Percentiles rank a stretch among this genome's conserved stretches.
These are phyloP conservation scores for Parathielavia hyrcaniae DNA, from an alignment of 495 filamentous ascomycete species.

Conservation along the genomic window DNA sequence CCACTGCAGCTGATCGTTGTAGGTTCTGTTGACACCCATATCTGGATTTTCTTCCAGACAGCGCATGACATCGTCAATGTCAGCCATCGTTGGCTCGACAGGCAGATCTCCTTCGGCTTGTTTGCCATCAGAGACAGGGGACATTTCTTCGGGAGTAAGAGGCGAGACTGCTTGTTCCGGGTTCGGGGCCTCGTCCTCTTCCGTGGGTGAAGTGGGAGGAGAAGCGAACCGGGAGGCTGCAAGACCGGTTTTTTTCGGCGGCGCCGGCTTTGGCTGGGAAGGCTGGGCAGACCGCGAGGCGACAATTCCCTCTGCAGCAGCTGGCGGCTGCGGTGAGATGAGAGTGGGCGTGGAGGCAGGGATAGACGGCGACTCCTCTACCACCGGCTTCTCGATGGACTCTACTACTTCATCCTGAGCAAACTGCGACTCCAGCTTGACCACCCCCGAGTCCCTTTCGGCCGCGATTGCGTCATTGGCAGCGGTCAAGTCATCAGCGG, in stretches of 20 bases:
- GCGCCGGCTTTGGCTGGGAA: slow-evolving; percentile 31
- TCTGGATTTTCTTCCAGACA: slow-evolving; percentile 68
- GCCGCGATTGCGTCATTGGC: slow-evolving; percentile 24
- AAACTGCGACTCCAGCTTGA: background rate
- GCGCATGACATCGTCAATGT: slow-evolving; percentile 81
- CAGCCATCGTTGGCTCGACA: slow-evolving; percentile 59
- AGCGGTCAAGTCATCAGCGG: slow-evolving; percentile 28
- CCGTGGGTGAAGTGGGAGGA: slow-evolving; percentile 16
- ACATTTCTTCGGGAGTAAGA: slow-evolving; percentile 10
- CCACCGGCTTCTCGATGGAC: slow-evolving; percentile 17
- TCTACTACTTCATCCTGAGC: slow-evolving; percentile 13
- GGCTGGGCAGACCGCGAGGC: slow-evolving; percentile 40
- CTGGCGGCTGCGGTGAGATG: slow-evolving; percentile 3
- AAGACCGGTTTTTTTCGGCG: slow-evolving; percentile 30
- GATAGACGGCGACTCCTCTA: background rate
- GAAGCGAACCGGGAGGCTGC: slow-evolving; percentile 33
- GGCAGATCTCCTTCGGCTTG: slow-evolving; percentile 11
- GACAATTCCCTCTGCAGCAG: slow-evolving; percentile 30
- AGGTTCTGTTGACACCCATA: slow-evolving; percentile 60
- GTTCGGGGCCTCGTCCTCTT: slow-evolving; percentile 20
- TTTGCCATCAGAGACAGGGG: slow-evolving; percentile 13
- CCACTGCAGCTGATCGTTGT: slow-evolving; percentile 42
- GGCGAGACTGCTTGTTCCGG: slow-evolving; percentile 14
- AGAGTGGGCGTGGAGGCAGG: background rate
- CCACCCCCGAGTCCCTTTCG: slow-evolving; percentile 5